Percentiles rank a stretch among this genome's conserved stretches.
Evolutionary conservation across 2,329 filamentous ascomycete species (phyloP).

Genomic region (Bipolaris sorokiniana): DNA sequence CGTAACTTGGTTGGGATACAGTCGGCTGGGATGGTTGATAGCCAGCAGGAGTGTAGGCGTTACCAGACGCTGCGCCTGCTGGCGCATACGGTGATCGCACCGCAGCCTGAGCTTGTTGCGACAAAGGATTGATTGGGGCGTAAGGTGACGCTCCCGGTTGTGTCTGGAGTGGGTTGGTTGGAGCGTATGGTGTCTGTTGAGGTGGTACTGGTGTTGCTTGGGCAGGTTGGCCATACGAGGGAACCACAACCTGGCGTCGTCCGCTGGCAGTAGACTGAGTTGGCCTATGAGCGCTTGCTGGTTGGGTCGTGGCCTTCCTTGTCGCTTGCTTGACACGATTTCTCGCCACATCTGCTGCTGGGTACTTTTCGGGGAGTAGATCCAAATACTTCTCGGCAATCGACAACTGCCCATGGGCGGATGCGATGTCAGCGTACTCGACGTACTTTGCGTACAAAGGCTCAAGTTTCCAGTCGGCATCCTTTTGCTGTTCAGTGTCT

Average conservation of each 20-base stretch:
- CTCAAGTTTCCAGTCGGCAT: constrained; percentile 85
- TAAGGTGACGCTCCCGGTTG: constrained; percentile 34
- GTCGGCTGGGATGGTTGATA: constrained; percentile 59
- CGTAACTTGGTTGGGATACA: constrained; percentile 49
- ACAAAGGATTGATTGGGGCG: constrained; percentile 37
- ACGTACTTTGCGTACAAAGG: constrained; percentile 92
- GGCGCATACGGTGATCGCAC: constrained; percentile 25
- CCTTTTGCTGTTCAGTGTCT: constrained; percentile 73
- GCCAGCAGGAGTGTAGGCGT: constrained; percentile 56
- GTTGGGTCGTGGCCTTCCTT: constrained; percentile 61
- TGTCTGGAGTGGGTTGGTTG: constrained; percentile 37
- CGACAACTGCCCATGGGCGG: constrained; percentile 83
- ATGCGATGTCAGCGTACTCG: constrained; percentile 95
- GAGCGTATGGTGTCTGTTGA: constrained; percentile 32
- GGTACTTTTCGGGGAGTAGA: constrained; percentile 81
- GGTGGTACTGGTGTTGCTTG: constrained; percentile 26
- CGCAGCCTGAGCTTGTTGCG: constrained; percentile 36
- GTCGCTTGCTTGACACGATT: constrained; percentile 86
- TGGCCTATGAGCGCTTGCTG: constrained; percentile 49
- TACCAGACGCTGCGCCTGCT: constrained; percentile 30
- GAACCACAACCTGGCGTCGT: constrained; percentile 45
- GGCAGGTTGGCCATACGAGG: constrained; percentile 36
- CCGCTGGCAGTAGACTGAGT: constrained; percentile 46
- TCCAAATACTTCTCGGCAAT: constrained; percentile 91
- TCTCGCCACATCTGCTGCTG: constrained; percentile 84